phyloP scores from a whole-genome alignment of 306 rosid genomes.

The Datisca glomerata region DNA sequence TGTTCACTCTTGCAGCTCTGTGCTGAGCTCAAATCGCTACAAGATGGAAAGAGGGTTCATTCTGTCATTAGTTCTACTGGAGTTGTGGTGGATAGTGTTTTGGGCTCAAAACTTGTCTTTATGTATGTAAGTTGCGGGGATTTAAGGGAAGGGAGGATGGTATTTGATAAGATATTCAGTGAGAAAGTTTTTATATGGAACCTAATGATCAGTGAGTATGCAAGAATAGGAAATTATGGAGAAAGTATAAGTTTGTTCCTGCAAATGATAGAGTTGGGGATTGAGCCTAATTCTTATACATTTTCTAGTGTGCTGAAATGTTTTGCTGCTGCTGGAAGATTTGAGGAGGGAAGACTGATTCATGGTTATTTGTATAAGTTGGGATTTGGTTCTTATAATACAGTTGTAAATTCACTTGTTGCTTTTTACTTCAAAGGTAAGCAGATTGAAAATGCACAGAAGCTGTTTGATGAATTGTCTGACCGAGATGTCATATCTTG shows the following conservation, averaged over 20 bases:
- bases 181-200: slow-evolving; percentile 64
- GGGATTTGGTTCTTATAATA: slow-evolving; percentile 31
- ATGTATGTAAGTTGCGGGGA: slow-evolving; percentile 60
- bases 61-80: slow-evolving; percentile 31
- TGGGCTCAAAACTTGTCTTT: slow-evolving; percentile 56
- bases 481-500: slow-evolving; percentile 59
- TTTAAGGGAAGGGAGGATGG: slow-evolving; percentile 36
- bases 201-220: slow-evolving; percentile 51
- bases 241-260: slow-evolving; percentile 38
- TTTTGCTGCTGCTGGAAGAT: slow-evolving; percentile 33
- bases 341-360: slow-evolving; percentile 33
- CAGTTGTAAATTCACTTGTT: slow-evolving; percentile 39
- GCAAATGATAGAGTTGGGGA: slow-evolving; percentile 44
- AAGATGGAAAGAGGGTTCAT: slow-evolving; percentile 49
- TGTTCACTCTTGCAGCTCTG: slow-evolving; percentile 70
- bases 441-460: slow-evolving; percentile 42
- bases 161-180: slow-evolving; percentile 35
- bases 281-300: slow-evolving; percentile 39
- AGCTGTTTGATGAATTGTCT: slow-evolving; percentile 58
- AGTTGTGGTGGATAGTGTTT: slow-evolving; percentile 20
- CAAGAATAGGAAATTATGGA: slow-evolving; percentile 33
- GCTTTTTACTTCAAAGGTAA: slow-evolving; percentile 43
- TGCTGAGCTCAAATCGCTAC: slow-evolving; percentile 36
- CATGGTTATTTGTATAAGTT: slow-evolving; percentile 46
- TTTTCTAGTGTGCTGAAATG: slow-evolving; percentile 57